Evolutionary conservation across 176 grass and related monocot species (phyloP).

Genomic region (Cymbopogon citratus): DNA sequence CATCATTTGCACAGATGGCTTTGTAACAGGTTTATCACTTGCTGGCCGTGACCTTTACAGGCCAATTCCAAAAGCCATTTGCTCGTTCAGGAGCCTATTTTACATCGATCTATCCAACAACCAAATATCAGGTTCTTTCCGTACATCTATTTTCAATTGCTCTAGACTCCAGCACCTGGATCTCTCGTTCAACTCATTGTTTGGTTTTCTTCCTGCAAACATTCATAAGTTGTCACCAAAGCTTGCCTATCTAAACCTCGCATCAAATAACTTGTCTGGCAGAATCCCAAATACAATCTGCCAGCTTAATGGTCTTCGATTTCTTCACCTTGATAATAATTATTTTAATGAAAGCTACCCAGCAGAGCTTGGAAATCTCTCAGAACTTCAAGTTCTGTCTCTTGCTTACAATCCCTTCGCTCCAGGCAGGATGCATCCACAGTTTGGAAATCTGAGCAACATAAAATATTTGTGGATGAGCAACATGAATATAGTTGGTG

Average conservation of each 20-base stretch:
- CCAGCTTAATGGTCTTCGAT: background rate
- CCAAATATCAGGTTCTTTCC: background rate
- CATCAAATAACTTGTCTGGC: background rate
- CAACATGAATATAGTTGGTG: conserved; percentile 12
- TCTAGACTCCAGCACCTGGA: background rate
- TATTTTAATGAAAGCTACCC: background rate
- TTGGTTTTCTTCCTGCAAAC: background rate
- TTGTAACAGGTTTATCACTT: conserved; percentile 3
- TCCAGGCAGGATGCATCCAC: background rate
- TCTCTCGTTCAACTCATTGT: background rate
- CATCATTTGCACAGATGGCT: background rate
- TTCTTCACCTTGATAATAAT: background rate
- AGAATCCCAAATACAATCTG: background rate
- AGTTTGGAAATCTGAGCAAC: conserved; percentile 38
- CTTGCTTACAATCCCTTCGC: conserved; percentile 7
- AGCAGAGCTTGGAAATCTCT: background rate
- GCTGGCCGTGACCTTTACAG: background rate
- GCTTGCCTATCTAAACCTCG: background rate
- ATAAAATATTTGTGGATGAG: conserved; percentile 28
- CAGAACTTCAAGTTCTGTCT: background rate
- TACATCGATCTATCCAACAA: background rate
- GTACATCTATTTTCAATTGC: background rate
- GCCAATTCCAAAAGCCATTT: background rate
- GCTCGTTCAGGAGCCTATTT: background rate
- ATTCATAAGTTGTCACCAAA: background rate